Conservation (phyloP, 2,329 filamentous ascomycete species). For the Ophiostoma montium region DNA sequence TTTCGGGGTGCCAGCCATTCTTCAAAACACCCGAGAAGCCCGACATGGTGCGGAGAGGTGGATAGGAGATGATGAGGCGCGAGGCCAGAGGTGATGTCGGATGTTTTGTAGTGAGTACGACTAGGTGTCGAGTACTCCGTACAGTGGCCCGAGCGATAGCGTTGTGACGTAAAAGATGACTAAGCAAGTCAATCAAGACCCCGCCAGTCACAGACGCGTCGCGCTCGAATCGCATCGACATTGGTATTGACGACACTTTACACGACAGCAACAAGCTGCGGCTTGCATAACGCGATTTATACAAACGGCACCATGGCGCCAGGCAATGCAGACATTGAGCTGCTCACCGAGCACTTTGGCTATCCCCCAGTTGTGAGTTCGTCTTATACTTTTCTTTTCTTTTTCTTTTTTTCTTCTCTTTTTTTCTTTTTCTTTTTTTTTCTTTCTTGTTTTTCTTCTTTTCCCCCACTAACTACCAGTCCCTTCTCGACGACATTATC, state of each 20-base stretch:
- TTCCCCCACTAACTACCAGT: slow-evolving; percentile 34
- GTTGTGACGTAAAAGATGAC: too few relatives aligned
- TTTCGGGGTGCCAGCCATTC: slow-evolving; percentile 36
- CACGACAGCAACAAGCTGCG: neutral
- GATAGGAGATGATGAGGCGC: neutral
- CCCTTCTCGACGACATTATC: slow-evolving; percentile 93
- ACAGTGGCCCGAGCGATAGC: too few relatives aligned
- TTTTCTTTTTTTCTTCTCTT: neutral
- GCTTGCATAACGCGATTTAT: too few relatives aligned
- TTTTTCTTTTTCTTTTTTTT: neutral
- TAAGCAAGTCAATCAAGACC: too few relatives aligned
- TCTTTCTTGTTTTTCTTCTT: neutral
- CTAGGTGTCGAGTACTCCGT: neutral
- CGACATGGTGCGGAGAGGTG: slow-evolving; percentile 22
- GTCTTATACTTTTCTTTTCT: too few relatives aligned
- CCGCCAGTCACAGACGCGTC: too few relatives aligned
- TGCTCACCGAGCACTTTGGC: slow-evolving; percentile 90
- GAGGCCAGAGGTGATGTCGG: neutral
- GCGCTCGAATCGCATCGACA: too few relatives aligned
- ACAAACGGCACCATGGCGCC: slow-evolving; percentile 19
- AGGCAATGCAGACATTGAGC: slow-evolving; percentile 38
- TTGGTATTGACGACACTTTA: neutral
- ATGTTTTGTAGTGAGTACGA: neutral
- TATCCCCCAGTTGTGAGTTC: slow-evolving; percentile 78
- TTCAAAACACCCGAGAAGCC: slow-evolving; percentile 20